phyloP scores from a whole-genome alignment of 176 grass and related monocot species.

The Triticum dicoccoides region DNA sequence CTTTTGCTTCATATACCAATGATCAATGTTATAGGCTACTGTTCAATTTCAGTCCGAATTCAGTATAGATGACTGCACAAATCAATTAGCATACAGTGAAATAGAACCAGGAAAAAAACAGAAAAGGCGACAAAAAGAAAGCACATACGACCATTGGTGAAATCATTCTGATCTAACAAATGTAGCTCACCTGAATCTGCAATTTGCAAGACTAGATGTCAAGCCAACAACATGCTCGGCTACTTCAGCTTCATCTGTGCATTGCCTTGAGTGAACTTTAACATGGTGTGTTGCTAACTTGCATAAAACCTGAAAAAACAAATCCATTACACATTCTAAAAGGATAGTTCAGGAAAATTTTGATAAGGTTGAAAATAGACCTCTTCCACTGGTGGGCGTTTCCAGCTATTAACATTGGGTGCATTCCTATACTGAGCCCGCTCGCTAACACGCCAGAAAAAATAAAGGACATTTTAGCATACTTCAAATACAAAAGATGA shows the following conservation, averaged over 20 bases:
- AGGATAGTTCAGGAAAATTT: background rate
- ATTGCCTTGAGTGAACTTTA: conserved; percentile 83
- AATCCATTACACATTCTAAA: conserved; percentile 6
- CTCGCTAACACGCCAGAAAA: conserved; percentile 52
- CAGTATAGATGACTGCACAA: background rate
- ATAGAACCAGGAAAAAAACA: background rate
- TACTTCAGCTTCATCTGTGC: conserved; percentile 88
- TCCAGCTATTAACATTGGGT: conserved; percentile 55
- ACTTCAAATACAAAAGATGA: background rate
- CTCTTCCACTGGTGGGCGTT: conserved; percentile 70
- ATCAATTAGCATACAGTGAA: background rate
- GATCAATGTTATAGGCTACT: background rate
- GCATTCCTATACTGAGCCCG: conserved; percentile 69
- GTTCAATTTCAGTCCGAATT: background rate
- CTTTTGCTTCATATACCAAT: background rate
- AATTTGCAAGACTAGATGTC: conserved; percentile 76
- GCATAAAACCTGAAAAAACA: conserved; percentile 51
- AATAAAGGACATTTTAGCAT: background rate
- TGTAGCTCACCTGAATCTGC: conserved; percentile 61
- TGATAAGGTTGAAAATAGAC: conserved; percentile 35
- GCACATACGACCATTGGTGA: background rate
- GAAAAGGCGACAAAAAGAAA: background rate
- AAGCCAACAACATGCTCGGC: conserved; percentile 89
- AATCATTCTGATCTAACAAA: background rate
- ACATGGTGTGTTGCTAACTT: conserved; percentile 71